Evolutionary conservation across 495 filamentous ascomycete species (phyloP).

Genomic region (Aspergillus conjunctus): DNA sequence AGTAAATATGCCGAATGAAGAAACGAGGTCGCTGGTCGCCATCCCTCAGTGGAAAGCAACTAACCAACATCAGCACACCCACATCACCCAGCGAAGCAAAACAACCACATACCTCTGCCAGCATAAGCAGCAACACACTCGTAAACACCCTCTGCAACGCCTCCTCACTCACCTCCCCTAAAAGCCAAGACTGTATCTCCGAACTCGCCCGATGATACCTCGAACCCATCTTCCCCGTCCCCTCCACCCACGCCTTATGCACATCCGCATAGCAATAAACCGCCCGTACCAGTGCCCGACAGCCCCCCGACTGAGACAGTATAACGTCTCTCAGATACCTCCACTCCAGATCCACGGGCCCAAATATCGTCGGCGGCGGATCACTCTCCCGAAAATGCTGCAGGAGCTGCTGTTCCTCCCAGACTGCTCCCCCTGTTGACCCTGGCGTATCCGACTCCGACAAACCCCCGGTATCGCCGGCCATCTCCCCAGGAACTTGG

Average conservation of each 20-base stretch:
- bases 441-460: constrained; percentile 12
- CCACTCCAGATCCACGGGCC: constrained; percentile 40
- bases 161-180: constrained; percentile 32
- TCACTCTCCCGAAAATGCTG: constrained; percentile 37
- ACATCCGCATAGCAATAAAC: constrained; percentile 44
- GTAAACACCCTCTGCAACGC: constrained; percentile 34
- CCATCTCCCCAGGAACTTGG: neutral
- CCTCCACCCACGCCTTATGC: constrained; percentile 33
- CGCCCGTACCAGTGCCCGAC: constrained; percentile 33
- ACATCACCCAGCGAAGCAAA: neutral
- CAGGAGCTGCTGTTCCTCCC: constrained; percentile 41
- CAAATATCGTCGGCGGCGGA: constrained; percentile 41
- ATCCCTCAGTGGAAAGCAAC: constrained; percentile 36
- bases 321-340: constrained; percentile 36
- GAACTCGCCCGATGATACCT: constrained; percentile 40
- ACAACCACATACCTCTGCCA: constrained; percentile 38
- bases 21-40: constrained; percentile 36
- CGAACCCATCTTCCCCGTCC: constrained; percentile 38
- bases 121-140: constrained; percentile 41
- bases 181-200: constrained; percentile 37
- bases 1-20: constrained; percentile 41
- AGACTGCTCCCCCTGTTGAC: constrained; percentile 11
- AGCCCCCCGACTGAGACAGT: constrained; percentile 31
- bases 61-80: constrained; percentile 16
- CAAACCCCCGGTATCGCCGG: neutral